Base-by-base conservation (phyloP, 495 filamentous ascomycete species). In the Penicillium verhagenii region DNA sequence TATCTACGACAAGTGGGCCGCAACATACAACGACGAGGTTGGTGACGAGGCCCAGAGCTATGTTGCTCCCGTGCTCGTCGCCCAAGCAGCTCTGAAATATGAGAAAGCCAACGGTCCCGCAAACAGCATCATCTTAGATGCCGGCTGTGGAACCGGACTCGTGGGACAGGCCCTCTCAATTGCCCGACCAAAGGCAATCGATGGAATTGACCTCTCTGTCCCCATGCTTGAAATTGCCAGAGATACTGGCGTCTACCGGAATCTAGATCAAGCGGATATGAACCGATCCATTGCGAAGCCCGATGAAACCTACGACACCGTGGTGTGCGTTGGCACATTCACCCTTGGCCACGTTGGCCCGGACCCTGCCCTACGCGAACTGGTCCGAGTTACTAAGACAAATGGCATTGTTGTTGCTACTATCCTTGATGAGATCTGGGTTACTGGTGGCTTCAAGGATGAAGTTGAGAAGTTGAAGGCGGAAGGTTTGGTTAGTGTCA, bases 131-230 rank as follows among this genome's bases (percentile, higher is more conserved):
- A 63, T 78, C 37, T 69, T 80, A 0, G 77, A 80, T 49, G 77
- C 77, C 26, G 77, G 75, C 24, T 80, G 77, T 55, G 77, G 77
- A 24, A 80, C 73, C 5, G 77, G 77, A 0, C 66, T 77, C 6
- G 72, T 73, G 4, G 74, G 71, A 3, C 58, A 68, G 24, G 72
- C 65, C 7, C 72, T 79, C n/a, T 56, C 64, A n/a, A 50, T 63
- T 20, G 47, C 59, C 40, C 61, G 66, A 1, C 59, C 63, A 0
- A 60, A 58, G 9, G 56, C 57, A 20, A 74, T 80, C 26, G 47
- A 50, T 38, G 47, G 47, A 10, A n/a, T 74, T 11, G 76, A 80
- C 49, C 53, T 77, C 11, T 76, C 72, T 9, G 60, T 60, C 4
- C 57, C 63, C 28, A 80, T 80, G 77, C 68, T 80, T 5, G 63